Evolutionary conservation across 768 basidiomycete genomes (phyloP), one percentile per base, ranked within the genome.

Genomic region (Hirschioporus abietinus): DNA sequence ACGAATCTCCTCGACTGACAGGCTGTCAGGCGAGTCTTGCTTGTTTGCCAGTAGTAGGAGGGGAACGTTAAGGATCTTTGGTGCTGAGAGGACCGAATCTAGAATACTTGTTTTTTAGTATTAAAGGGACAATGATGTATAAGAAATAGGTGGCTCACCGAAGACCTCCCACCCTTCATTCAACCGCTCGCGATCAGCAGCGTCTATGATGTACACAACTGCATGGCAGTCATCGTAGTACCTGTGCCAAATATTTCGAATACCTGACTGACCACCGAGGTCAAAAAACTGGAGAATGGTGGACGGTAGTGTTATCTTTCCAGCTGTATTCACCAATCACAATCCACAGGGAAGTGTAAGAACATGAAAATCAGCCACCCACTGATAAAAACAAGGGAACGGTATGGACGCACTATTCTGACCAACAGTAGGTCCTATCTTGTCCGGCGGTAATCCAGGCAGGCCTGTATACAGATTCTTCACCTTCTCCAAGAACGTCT

Each of bases 191-290:
- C 88, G 80, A 80, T 99, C 96, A 69, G 91, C 86, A 9, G 95
- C 94, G 75, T 99, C 97, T 64, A 99, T 87, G 64, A 99, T 91
- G 72, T 93, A 99, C 57, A 92, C 94, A 60, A 99, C 93, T 8
- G 96, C 96, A 76, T 99, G 96, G 70, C 95, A 97, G 74, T 98
- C 95, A 65, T 93, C 91, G 75, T 96, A 98, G 78, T 99, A 99
- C 66, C 86, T 83, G 67, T 90, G 88, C 96, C 96, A 99, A 70
- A 99, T 96, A 36, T 88, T 90, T 30, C 96, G 85, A 57, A 99
- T 96, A 25, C 96, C 95, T 1, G 90, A 82, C 74, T 99, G 96
- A 0, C 96, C 96, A 12, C 97, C 96, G 10, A 99, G 83, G 74
- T 99, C 97, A 88, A 95, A 97, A 82, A 99, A 98, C 73, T 94